A percentile compares a stretch with the other conserved stretches of the same genome.
phyloP scores from a whole-genome alignment of 139 green algal species.

The Nannochloris sp. region DNA sequence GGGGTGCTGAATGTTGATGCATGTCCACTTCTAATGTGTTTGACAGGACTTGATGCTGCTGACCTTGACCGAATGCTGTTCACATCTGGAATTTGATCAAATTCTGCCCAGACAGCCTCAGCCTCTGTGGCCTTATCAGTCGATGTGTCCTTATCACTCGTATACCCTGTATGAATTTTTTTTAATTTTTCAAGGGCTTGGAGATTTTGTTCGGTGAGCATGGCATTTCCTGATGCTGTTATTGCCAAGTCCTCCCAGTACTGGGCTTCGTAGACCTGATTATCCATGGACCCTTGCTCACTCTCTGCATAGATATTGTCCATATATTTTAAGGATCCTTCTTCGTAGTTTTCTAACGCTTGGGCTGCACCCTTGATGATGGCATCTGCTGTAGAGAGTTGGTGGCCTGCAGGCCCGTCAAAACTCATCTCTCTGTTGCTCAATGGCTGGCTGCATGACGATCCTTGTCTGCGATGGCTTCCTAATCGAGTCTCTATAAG shows the following conservation, averaged over 20 bases:
- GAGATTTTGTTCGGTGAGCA: background rate
- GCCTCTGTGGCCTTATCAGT: conserved; percentile 5
- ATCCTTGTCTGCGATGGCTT: background rate
- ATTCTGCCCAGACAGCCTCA: conserved; percentile 15
- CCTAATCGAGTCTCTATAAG: background rate
- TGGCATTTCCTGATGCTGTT: background rate
- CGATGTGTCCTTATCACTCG: background rate
- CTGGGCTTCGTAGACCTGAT: background rate
- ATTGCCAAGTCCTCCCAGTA: background rate
- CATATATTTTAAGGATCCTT: background rate
- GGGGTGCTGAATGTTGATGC: conserved; percentile 1
- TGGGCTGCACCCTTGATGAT: background rate
- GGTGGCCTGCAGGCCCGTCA: background rate
- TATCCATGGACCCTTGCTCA: conserved; percentile 4
- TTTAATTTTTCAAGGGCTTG: background rate
- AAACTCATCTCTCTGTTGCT: background rate
- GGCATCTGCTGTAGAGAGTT: background rate
- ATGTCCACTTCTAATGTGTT: background rate
- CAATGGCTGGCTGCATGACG: conserved; percentile 2
- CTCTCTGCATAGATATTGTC: conserved; percentile 1
- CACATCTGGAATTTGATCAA: conserved; percentile 18
- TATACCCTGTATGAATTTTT: background rate
- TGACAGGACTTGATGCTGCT: conserved; percentile 5
- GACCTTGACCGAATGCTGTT: conserved; percentile 10
- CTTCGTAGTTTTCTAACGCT: background rate